Percentiles rank a stretch among this genome's conserved stretches.
Evolutionary conservation across 331 rosid genomes (phyloP).

Genomic region (Saraca asoca): DNA sequence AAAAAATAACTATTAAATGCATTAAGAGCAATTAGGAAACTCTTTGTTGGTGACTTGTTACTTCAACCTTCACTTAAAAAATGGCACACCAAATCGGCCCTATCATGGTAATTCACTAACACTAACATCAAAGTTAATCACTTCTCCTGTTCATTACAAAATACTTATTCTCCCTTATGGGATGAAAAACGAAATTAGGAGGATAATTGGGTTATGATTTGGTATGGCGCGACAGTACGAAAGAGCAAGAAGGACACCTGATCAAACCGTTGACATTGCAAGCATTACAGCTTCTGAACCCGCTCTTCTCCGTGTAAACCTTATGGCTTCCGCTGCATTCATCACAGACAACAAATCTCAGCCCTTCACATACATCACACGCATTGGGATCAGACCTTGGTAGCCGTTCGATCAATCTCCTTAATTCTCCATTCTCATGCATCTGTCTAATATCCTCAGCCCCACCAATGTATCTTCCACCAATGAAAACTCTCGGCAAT

Average conservation of each 20-base stretch:
- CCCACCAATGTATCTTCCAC: constrained; percentile 64
- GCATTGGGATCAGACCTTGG: constrained; percentile 42
- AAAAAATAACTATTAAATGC: no score
- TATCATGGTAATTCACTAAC: no score
- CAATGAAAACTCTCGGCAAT: constrained; percentile 73
- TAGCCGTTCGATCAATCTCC: constrained; percentile 49
- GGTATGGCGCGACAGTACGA: constrained; percentile 36
- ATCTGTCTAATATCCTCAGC: constrained; percentile 59
- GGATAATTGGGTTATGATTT: constrained; percentile 20
- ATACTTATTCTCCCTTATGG: no score
- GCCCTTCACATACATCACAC: constrained; percentile 71
- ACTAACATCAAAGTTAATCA: no score
- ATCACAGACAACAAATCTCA: constrained; percentile 66
- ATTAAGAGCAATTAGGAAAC: no score
- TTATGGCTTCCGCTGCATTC: constrained; percentile 82
- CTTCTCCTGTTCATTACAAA: no score
- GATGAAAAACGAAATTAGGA: no score
- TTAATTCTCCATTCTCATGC: constrained; percentile 67
- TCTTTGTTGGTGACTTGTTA: no score
- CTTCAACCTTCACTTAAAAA: no score
- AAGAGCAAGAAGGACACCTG: constrained; percentile 64
- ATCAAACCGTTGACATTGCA: constrained; percentile 74
- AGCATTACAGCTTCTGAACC: constrained; percentile 50
- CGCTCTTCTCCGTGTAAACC: constrained; percentile 50
- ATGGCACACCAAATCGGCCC: no score